Conservation (phyloP, 108 stramenopile species). For the Nannochloropsis gaditana region DNA sequence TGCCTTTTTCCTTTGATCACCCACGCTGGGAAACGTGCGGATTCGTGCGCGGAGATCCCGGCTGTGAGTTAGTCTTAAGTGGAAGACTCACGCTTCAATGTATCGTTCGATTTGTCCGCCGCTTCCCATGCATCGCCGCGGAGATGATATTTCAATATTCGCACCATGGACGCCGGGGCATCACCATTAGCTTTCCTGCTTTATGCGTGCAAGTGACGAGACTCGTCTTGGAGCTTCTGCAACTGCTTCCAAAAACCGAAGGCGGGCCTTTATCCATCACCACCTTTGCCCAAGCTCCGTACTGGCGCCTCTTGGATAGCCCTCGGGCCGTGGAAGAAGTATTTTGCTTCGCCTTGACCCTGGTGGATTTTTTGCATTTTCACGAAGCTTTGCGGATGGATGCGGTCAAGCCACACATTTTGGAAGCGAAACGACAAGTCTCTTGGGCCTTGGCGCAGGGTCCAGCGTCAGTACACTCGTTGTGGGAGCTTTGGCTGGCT, state of each 20-base stretch:
- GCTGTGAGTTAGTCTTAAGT: not conserved
- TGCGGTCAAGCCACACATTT: not conserved
- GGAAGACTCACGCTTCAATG: not conserved
- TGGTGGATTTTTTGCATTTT: slow-evolving; percentile 3
- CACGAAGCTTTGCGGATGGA: not conserved
- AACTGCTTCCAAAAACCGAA: not conserved
- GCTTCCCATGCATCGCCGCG: not conserved
- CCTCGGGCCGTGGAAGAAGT: not conserved
- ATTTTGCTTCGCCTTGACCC: not conserved
- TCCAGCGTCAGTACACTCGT: not conserved
- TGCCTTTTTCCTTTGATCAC: slow-evolving; percentile 5
- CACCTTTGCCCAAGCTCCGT: not conserved
- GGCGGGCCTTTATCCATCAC: not conserved
- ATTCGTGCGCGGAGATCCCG: not conserved
- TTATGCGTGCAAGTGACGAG: not conserved
- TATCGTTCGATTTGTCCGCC: not conserved
- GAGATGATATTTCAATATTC: slow-evolving; percentile 14
- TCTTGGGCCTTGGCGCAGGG: slow-evolving; percentile 14
- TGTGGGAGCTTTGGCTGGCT: slow-evolving; percentile 16
- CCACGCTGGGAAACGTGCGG: not conserved
- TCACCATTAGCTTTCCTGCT: not conserved
- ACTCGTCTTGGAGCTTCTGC: not conserved
- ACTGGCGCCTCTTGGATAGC: not conserved
- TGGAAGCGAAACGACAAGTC: slow-evolving; percentile 16
- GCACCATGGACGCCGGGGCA: not conserved